Base-by-base conservation (phyloP, 176 grass and related monocot species). In the Oryza australiensis region DNA sequence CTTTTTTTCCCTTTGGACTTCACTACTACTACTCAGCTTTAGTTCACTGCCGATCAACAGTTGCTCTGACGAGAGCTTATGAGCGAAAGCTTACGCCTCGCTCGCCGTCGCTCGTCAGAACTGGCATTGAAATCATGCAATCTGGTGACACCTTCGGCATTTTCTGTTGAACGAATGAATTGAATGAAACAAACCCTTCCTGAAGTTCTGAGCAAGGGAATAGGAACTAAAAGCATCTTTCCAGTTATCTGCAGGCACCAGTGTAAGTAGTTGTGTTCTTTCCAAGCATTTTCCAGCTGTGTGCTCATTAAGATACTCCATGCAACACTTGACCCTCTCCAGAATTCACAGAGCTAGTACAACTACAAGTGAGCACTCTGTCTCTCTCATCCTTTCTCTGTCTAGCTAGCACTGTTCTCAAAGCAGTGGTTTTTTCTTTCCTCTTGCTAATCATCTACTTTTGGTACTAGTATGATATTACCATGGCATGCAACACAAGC, bases 271-370 rank as follows among this genome's bases (percentile, higher is more conserved):
- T 37, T n/a, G 51, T 27, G 26, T 32, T 74, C 43, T 74, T 51
- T 53, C 27, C 71, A 74, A 51, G 8, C 71, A 74, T 74, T 74
- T 53, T 53, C 71, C 71, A 74, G 71, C 71, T 74, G 26, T 48
- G 69, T 69, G 12, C 27, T 53, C 24, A 32, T 74, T 74, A 45
- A 32, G 41, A 74, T 46, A 33, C 48, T 51, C 71, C 71, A 74
- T 53, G 71, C 45, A 74, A 22, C 9, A 53, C 69, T 46, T 28
- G 41, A 70, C 69, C 13, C 6, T 15, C 40, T 72, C 40, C 41
- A 53, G 45, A 74, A 53, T 72, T 24, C 69, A 53, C 27, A 74
- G 16, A 74, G 71, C 45, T 53, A n/a, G n/a, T n/a, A 74, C 26
- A 48, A 14, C 38, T 40, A 10, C 41, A n/a, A 32, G 3, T 26